Evolutionary conservation across 2,329 filamentous ascomycete genomes (phyloP), one percentile per base, ranked within the genome.

Genomic region (Aspergillus phoenicis): DNA sequence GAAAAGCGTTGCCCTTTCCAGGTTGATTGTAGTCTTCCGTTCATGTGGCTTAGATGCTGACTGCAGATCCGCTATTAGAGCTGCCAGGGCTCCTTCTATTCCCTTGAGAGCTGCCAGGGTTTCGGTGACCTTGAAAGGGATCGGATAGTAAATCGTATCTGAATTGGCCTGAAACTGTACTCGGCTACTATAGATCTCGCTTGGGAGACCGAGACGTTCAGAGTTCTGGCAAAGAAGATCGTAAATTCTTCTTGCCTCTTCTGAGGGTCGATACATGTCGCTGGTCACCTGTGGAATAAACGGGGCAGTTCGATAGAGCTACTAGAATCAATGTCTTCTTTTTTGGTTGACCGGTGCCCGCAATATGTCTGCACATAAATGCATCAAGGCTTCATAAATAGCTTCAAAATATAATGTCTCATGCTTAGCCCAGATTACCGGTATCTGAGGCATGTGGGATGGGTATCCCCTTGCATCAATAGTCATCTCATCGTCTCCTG

Each of bases 91-190:
- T 4, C 57, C 57, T 28, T 59, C 57, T 3, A 53, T 26, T 1
- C 48, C 57, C 20, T 59, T 59, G 15, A 59, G 48, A 1, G 57
- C 48, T 1, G 57, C 57, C 13, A 59, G 48, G 8, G 48, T 47
- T 8, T 59, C 57, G 0, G 57, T 59, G 15, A 59, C 57, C 20
- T 59, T 59, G 13, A 52, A 47, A 7, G 57, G 49, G 28, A 52
- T 52, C 1, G 49, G 57, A 45, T 59, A 59, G 17, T 52, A 54
- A 11, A 59, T 53, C 0, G 7, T 11, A 20, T 58, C 36, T 17
- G 36, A 28, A 2, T 6, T 0, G 3, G 57, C 4, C 4, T 22
- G 33, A 17, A 59, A 58, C 6, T 6, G 1, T 24, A 56, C 53
- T 6, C n/a, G 64, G 13, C 17, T 20, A 5, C 3, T 17, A n/a